Conservation (phyloP, 257 asterid genomes). For the Solanum lycopersicoides region DNA sequence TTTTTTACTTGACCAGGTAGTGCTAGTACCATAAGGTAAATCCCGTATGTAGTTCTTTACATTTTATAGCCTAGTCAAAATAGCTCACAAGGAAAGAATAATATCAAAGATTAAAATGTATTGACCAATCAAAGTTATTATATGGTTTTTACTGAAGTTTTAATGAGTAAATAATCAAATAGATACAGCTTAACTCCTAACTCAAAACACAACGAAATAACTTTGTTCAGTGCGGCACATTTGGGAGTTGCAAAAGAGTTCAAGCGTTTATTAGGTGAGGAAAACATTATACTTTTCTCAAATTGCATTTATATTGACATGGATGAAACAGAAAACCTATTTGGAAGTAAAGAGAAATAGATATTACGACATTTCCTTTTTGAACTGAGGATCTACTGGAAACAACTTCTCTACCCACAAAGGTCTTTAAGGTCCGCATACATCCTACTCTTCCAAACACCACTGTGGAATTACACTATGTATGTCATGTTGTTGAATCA, state of each 20-base stretch:
- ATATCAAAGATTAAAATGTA: background rate
- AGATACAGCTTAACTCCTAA: background rate
- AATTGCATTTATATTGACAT: background rate
- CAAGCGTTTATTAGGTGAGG: background rate
- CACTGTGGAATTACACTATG: background rate
- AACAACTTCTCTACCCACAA: background rate
- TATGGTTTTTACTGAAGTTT: background rate
- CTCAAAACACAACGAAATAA: background rate
- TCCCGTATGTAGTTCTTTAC: background rate
- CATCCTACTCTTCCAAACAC: background rate
- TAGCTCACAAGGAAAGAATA: background rate
- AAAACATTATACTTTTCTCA: background rate
- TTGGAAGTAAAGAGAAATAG: background rate
- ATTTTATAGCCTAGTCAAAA: background rate
- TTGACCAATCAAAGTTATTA: background rate
- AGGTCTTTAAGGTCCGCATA: background rate
- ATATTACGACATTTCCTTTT: background rate
- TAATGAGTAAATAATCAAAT: background rate
- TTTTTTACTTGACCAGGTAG: background rate
- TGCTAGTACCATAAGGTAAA: background rate
- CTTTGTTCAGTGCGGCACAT: background rate
- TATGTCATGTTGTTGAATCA: background rate
- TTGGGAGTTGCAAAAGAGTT: background rate
- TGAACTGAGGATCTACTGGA: background rate
- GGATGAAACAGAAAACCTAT: background rate